Evolutionary conservation across 192 early-diverging fungal genomes (phyloP).

Genomic region (Backusella psychrophila): DNA sequence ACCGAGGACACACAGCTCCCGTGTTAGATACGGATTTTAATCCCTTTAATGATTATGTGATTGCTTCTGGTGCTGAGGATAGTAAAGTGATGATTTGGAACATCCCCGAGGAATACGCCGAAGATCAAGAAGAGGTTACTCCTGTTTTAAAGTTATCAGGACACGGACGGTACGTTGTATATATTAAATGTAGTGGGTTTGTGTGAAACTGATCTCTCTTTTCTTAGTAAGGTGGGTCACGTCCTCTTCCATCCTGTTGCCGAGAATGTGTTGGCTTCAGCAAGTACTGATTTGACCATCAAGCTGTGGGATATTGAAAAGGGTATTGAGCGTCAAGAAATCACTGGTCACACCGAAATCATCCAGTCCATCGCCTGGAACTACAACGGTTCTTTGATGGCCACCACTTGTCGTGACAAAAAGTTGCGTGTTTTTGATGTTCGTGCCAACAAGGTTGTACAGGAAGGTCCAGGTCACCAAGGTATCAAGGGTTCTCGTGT

Average conservation of each 20-base stretch:
- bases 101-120: slow-evolving; percentile 76
- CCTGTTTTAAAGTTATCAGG: slow-evolving; percentile 81
- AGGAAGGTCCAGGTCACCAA: slow-evolving; percentile 81
- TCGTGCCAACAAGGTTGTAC: slow-evolving; percentile 77
- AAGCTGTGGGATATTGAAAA: slow-evolving; percentile 95
- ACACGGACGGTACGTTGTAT: slow-evolving; percentile 64
- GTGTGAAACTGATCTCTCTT: background rate
- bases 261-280: slow-evolving; percentile 87
- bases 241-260: slow-evolving; percentile 97
- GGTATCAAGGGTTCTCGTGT: slow-evolving; percentile 97
- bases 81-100: slow-evolving; percentile 94
- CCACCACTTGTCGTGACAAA: slow-evolving; percentile 96
- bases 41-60: slow-evolving; percentile 96
- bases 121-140: slow-evolving; percentile 73
- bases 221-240: slow-evolving; percentile 89
- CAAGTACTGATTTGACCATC: slow-evolving; percentile 86
- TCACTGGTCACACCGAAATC: slow-evolving; percentile 85
- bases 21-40: slow-evolving; percentile 98
- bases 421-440: slow-evolving; percentile 93
- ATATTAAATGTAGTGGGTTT: no score
- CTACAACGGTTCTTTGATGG: slow-evolving; percentile 80
- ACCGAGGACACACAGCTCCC: slow-evolving; percentile 88
- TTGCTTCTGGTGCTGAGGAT: slow-evolving; percentile 86
- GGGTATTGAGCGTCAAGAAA: slow-evolving; percentile 68
- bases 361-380: slow-evolving; percentile 93